phyloP scores from a whole-genome alignment of 257 asterid genomes.

The Ballota nigra region DNA sequence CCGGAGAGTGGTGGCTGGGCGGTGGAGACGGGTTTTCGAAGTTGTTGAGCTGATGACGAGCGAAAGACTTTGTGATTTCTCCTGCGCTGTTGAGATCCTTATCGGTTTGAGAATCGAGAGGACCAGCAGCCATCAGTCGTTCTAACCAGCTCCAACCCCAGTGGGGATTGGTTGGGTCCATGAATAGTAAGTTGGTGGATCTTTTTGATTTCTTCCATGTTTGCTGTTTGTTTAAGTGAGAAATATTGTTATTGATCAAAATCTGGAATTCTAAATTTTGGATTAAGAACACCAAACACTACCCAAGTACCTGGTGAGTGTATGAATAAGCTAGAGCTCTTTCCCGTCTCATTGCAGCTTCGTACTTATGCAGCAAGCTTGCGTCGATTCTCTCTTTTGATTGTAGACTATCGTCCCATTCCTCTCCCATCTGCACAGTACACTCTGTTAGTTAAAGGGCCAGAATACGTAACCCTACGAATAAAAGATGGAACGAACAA shows the following conservation, averaged over 20 bases:
- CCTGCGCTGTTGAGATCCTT: slow-evolving; percentile 49
- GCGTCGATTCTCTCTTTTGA: slow-evolving; percentile 79
- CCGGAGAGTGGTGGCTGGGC: slow-evolving; percentile 45
- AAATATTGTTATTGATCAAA: slow-evolving; percentile 9
- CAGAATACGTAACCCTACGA: background rate
- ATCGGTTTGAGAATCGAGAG: slow-evolving; percentile 50
- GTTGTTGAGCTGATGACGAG: slow-evolving; percentile 65
- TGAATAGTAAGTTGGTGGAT: slow-evolving; percentile 59
- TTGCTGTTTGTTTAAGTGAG: slow-evolving; percentile 48
- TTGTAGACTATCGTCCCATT: slow-evolving; percentile 80
- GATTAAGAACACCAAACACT: background rate
- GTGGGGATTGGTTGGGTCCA: slow-evolving; percentile 86
- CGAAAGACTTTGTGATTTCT: slow-evolving; percentile 66
- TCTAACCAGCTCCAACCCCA: slow-evolving; percentile 99
- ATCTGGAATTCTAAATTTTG: background rate
- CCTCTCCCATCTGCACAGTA: slow-evolving; percentile 72
- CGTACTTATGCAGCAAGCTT: slow-evolving; percentile 69
- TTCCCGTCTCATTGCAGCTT: slow-evolving; percentile 88
- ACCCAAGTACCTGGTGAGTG: slow-evolving; percentile 76
- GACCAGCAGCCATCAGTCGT: slow-evolving; percentile 66
- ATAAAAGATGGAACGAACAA: background rate
- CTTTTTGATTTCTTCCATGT: slow-evolving; percentile 75
- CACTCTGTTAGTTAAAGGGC: background rate
- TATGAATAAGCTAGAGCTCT: slow-evolving; percentile 91
- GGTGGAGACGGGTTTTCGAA: slow-evolving; percentile 54